These are phyloP conservation scores for Candida ipomoeae DNA, from an alignment of 805 yeast genomes.

Conservation along the genomic window DNA sequence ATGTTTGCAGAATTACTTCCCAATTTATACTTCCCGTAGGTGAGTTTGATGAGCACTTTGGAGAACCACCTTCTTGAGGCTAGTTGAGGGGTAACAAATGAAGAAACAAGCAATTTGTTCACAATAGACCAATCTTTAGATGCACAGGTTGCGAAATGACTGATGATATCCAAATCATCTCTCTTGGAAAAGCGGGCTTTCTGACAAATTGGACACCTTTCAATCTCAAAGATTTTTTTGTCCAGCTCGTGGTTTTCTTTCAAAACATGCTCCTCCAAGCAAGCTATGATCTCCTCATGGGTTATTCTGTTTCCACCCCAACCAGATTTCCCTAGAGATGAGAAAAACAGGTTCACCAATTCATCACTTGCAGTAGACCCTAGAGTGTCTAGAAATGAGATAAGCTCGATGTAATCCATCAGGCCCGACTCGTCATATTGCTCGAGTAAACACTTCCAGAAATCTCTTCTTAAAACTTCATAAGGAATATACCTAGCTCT, in stretches of 20 bases:
- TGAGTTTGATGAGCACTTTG: constrained; percentile 73
- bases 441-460: constrained; percentile 64
- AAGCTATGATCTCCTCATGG: constrained; percentile 42
- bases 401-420: constrained; percentile 57
- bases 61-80: constrained; percentile 90
- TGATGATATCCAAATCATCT: constrained; percentile 65
- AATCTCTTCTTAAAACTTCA: constrained; percentile 53
- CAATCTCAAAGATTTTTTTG: constrained; percentile 51
- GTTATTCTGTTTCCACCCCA: constrained; percentile 55
- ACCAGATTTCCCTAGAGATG: constrained; percentile 38
- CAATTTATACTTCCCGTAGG: constrained; percentile 80
- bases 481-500: constrained; percentile 68
- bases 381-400: constrained; percentile 58
- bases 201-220: constrained; percentile 78
- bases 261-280: constrained; percentile 40
- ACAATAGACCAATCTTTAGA: constrained; percentile 71
- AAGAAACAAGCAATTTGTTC: constrained; percentile 56
- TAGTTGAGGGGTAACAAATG: constrained; percentile 72
- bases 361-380: constrained; percentile 52
- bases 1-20: constrained; percentile 91
- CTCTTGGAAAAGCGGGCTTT: constrained; percentile 51
- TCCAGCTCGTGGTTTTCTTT: constrained; percentile 15
- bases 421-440: constrained; percentile 42
- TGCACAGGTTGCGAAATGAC: constrained; percentile 85
- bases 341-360: constrained; percentile 52